These are phyloP conservation scores for Xerocomellus chrysenteron DNA, from an alignment of 768 basidiomycete genomes.

Conservation along the genomic window DNA sequence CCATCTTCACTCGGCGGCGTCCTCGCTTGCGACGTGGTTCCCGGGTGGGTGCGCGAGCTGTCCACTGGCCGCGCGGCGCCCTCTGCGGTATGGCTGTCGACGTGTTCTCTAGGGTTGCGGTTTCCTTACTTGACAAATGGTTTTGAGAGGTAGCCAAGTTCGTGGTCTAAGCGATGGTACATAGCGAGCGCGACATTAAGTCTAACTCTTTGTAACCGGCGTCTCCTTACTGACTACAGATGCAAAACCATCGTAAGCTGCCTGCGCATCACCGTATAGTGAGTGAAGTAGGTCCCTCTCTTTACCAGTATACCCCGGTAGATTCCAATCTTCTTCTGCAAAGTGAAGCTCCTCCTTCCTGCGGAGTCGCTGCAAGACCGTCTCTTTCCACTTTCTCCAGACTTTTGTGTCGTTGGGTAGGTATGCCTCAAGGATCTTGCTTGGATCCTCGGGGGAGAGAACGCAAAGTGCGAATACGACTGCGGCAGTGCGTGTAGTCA, in stretches of 20 bases:
- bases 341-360: background rate
- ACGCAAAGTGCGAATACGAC: conserved; percentile 5
- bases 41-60: too few relatives aligned
- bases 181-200: background rate
- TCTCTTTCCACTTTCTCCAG: conserved; percentile 7
- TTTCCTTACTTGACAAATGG: too few relatives aligned
- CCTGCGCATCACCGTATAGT: conserved; percentile 3
- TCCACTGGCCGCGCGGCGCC: too few relatives aligned
- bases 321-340: background rate
- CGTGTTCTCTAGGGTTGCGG: too few relatives aligned
- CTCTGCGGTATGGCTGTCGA: too few relatives aligned
- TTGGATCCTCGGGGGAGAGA: conserved; percentile 5
- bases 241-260: background rate
- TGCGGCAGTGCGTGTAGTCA: conserved; percentile 5
- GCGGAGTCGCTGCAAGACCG: background rate
- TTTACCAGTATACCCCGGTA: background rate
- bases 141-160: too few relatives aligned
- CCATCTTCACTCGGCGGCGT: too few relatives aligned
- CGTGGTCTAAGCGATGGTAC: too few relatives aligned
- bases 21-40: too few relatives aligned
- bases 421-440: conserved; percentile 7
- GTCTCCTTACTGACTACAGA: background rate
- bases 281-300: conserved; percentile 1
- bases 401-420: conserved; percentile 10
- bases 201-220: background rate